phyloP scores from a whole-genome alignment of 352 stramenopile species.

The Phytophthora cryptogea region DNA sequence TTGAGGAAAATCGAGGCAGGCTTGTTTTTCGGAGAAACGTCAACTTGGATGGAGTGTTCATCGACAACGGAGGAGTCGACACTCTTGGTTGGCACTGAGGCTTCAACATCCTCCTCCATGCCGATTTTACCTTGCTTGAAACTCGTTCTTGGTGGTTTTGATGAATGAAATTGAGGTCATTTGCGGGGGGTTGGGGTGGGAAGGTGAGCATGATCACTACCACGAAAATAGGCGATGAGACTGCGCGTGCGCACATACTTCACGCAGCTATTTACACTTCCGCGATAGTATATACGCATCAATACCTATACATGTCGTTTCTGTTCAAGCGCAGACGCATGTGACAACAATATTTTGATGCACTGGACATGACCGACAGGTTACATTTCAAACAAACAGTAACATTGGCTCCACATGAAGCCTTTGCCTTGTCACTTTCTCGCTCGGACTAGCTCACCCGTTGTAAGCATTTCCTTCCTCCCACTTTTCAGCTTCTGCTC shows the following conservation, averaged over 20 bases:
- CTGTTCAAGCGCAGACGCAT: too few species aligned
- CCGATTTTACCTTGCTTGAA: neutral
- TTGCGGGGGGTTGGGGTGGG: neutral
- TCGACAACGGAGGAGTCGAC: conserved; percentile 17
- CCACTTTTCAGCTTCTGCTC: neutral
- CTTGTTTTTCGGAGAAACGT: conserved; percentile 34
- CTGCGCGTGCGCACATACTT: neutral
- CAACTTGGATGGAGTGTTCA: conserved; percentile 38
- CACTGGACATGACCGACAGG: neutral
- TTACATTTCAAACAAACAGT: conserved; percentile 3
- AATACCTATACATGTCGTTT: too few species aligned
- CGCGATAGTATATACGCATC: neutral
- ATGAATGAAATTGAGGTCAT: conserved; percentile 16
- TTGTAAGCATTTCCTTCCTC: neutral
- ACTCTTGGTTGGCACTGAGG: conserved; percentile 4
- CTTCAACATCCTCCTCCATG: conserved; percentile 13
- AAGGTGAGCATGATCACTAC: conserved; percentile 10
- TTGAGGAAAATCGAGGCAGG: conserved; percentile 35
- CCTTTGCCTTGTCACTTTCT: conserved; percentile 9
- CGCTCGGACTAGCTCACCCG: neutral
- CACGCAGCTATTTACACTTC: conserved; percentile 2
- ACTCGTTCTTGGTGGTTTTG: conserved; percentile 7
- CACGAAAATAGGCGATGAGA: conserved; percentile 27
- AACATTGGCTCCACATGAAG: conserved; percentile 3
- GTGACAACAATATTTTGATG: too few species aligned